Evolutionary conservation across 2,329 filamentous ascomycete genomes (phyloP), one percentile per base, ranked within the genome.

Genomic region (Akanthomyces lecanii): DNA sequence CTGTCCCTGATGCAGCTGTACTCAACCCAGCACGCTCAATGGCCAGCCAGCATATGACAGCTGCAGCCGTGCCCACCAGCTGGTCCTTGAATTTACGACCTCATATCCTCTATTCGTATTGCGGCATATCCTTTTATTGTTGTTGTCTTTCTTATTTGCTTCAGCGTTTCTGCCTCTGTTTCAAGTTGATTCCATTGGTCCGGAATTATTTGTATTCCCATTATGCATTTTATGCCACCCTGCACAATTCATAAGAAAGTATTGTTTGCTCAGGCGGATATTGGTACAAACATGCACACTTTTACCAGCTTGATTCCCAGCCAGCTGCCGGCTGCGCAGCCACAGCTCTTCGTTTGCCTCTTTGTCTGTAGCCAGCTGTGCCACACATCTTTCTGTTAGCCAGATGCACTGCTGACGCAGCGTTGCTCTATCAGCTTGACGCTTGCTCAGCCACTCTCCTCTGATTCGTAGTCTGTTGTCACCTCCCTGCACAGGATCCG

Each of bases 321-420:
- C 51, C 30, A 25, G 51, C 51, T 54, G 30, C 33, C 38, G 18
- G 0, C 12, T 38, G 8, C 30, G 28, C 42, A 58, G 55, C 55
- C n/a, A 25, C 55, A 58, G 18, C 55, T 52, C 45, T 53, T 18
- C 28, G 50, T 38, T 53, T 53, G 50, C 50, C 50, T 52, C 30
- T 21, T n/a, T 7, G 30, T 30, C n/a, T 25, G 48, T 38, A 36
- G 45, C 30, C 18, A 16, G 25, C 50, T 52, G 51, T 30, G 33
- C n/a, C 51, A 25, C 45, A 25, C 16, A 44, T 11, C 23, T 3
- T 56, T 28, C 53, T 50, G 25, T 30, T 60, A 38, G 56, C 21
- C 33, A 50, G 30, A n/a, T 40, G 33, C 42, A 21, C n/a, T 4
- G 1, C 12, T 21, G 11, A 4, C 28, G 11, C 8, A 33, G 18